phyloP scores from a whole-genome alignment of 140 eudicot species.

The Stevia rebaudiana region DNA sequence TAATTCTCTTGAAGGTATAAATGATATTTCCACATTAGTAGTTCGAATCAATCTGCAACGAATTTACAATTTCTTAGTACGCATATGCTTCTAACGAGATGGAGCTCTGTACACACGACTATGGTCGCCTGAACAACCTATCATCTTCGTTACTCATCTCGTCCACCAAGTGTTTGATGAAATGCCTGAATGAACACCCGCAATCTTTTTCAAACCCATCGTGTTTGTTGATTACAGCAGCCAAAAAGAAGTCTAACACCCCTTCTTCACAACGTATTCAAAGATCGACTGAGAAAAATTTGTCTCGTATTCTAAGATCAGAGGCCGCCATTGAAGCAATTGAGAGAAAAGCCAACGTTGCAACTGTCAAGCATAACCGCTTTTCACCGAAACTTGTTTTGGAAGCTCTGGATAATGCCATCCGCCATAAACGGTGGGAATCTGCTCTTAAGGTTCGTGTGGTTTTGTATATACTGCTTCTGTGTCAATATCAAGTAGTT shows the following conservation, averaged over 20 bases:
- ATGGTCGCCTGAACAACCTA: background rate
- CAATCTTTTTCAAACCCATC: conserved; percentile 4
- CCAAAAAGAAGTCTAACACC: conserved; percentile 29
- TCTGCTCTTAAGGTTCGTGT: conserved; percentile 77
- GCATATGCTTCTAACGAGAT: conserved; percentile 4
- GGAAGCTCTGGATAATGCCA: conserved; percentile 80
- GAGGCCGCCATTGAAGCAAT: conserved; percentile 75
- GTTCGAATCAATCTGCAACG: background rate
- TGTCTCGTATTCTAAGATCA: conserved; percentile 62
- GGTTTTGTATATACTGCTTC: background rate
- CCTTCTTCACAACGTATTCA: conserved; percentile 37
- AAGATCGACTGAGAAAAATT: conserved; percentile 48
- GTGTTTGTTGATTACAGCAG: conserved; percentile 26
- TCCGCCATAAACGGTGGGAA: conserved; percentile 57
- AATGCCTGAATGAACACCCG: conserved; percentile 29
- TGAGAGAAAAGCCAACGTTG: conserved; percentile 61
- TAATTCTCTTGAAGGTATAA: background rate
- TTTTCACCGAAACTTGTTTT: conserved; percentile 75
- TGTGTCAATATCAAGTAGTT: background rate
- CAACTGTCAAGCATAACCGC: conserved; percentile 41
- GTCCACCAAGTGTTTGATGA: conserved; percentile 38
- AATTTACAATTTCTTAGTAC: background rate
- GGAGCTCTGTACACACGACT: conserved; percentile 13
- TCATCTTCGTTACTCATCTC: conserved; percentile 23
- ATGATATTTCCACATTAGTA: background rate